Base-by-base conservation (phyloP, 148 eudicot genomes). In the Silene latifolia region DNA sequence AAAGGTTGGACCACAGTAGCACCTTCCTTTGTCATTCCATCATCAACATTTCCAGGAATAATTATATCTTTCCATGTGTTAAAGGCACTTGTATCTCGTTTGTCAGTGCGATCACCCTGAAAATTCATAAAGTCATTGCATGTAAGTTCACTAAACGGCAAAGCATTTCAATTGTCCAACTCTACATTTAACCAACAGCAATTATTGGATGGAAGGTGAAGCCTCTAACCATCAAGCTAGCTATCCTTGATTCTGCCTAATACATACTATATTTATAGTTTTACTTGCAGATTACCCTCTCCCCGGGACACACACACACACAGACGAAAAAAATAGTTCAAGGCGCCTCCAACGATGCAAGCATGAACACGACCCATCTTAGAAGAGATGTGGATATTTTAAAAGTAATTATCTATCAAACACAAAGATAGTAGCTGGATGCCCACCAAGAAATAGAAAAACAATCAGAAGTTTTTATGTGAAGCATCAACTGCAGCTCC, bases 51-150 rank as follows among this genome's bases (percentile, higher is more conserved):
- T 23, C 98, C 98, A 54, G 98, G 98, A 80, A 94, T 88, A 59
- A 94, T 91, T 23, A 94, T 87, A 81, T 94, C 96, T 81, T 94
- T 91, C 98, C 97, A 91, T 48, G 98, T 94, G 82, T 88, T 91
- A 23, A 91, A 94, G 23, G 97, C 95, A 84, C 90, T 91, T 54
- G 88, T 86, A 76, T 90, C 91, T 76, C 97, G 85, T 80, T 94
- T 94, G 85, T 91, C 98, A 65, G 98, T 94, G 62, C 97, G 93
- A 78, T 94, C 98, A 63, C 97, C 98, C 97, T 94, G 83, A 48
- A 80, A 75, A 84, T 70, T n/a, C 18, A 68, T 76, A 24, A 44
- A 53, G 17, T 20, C 73, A 25, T n/a, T 32, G 68, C 27, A 23
- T 29, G 23, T 2, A 59, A 53, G 19, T 44, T 27, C 6, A 12